Base-by-base conservation (phyloP, 139 green algal genomes). In the Eudorina sp. region DNA sequence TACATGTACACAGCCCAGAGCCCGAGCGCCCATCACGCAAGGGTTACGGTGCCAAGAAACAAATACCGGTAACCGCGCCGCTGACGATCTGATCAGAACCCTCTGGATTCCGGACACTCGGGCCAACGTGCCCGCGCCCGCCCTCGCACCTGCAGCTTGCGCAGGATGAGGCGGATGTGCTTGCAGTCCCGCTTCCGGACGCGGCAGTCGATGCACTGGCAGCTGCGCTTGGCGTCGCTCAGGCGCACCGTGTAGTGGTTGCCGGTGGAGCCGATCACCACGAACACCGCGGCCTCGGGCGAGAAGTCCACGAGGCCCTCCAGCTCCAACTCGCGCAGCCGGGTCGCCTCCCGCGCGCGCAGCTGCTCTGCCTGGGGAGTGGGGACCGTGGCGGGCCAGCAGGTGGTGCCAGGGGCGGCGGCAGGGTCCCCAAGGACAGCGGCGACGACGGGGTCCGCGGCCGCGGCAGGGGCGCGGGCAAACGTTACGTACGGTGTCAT, bases 151-250 rank as follows among this genome's bases (percentile, higher is more conserved):
- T 60, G 79, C 58, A 95, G 85, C 75, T 89, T 62, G 21, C 70
- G 21, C 53, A 89, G 83, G 21, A 93, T 66, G 9, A 92, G 74
- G 3, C 74, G 48, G 58, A 95, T 95, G 88, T 94, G 91, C 77
- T 94, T 95, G 89, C 92, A 94, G 53, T 94, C 90, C 13, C 74
- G 87, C 69, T 91, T 92, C 11, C 92, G 87, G 18, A 95, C 90
- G 31, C 90, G 66, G 76, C 88, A 78, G 82, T 95, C 92, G 55
- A 93, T 85, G 85, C 92, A 95, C 34, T 89, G 46, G 77, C 92
- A 95, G 62, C 38, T 93, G 51, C 83, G 70, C 66, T 70, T 81
- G 13, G 25, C 46, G 6, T 90, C 92, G 16, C 34, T 90, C 11
- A 95, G 73, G 25, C 69, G 76, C n/a, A 95, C 89, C 11, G 53